Base-by-base conservation (phyloP, 495 filamentous ascomycete species). In the Hypoxylon fuscum region DNA sequence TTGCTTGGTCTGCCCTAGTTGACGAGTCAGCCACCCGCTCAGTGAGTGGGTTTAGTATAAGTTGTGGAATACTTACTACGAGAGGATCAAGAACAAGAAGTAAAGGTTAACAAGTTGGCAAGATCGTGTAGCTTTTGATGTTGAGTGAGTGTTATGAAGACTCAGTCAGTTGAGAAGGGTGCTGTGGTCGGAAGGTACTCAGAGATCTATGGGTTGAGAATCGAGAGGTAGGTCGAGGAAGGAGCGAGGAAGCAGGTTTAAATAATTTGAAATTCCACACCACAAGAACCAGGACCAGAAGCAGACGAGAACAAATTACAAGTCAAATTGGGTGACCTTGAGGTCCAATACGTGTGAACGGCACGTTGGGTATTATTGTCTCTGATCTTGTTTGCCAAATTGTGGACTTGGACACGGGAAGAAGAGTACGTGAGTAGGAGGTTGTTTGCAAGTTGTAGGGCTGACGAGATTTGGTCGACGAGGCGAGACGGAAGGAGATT, bases 371-470 rank as follows among this genome's bases (percentile, higher is more conserved):
- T 38, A 15, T 11, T 34, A 12, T 59, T 55, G 54, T 62, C 56
- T 55, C 46, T 34, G 27, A 51, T 27, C 48, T 62, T 69, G 69
- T 72, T 72, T 72, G 69, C 14, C 63, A 56, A n/a, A 62, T 51
- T 61, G 59, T 59, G 55, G 59, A 52, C 44, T 53, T 57, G 18
- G 29, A 48, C 29, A 47, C 55, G 45, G 45, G 55, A 59, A 35
- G 57, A 35, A 54, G 47, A 53, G 31, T 48, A 55, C 32, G 23
- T 29, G 25, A 40, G 48, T 2, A 34, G 38, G 27, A 43, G 55
- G 21, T 32, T 62, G 63, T 68, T 69, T 66, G 62, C 53, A 46
- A 10, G 37, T 58, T 62, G 55, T 55, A 58, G 48, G 52, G 54
- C 48, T 55, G 59, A 37, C 35, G 53, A 41, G 37, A 37, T 43